These are phyloP conservation scores for Kodamaea arcana DNA, from an alignment of 1,139 yeast species.

Conservation along the genomic window DNA sequence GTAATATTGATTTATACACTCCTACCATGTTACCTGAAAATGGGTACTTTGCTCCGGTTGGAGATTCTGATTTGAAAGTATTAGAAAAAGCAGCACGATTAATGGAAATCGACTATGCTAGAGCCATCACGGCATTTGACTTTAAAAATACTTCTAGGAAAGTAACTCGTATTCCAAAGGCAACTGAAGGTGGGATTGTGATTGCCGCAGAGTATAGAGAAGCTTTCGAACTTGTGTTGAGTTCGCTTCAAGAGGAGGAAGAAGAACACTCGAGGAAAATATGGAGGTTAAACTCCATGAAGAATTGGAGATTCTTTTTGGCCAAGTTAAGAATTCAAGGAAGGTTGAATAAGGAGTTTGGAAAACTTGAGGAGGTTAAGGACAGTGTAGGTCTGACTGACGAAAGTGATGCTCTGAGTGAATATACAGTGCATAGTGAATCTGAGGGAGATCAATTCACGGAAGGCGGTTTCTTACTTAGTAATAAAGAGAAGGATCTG, in stretches of 20 bases:
- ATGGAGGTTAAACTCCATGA: slow-evolving; percentile 50
- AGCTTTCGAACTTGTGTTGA: slow-evolving; percentile 58
- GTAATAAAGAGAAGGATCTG: not conserved
- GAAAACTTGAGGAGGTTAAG: slow-evolving; percentile 35
- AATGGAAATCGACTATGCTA: slow-evolving; percentile 74
- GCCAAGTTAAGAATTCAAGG: slow-evolving; percentile 66
- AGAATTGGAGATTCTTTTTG: slow-evolving; percentile 70
- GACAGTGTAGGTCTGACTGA: slow-evolving; percentile 5
- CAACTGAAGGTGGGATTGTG: slow-evolving; percentile 73
- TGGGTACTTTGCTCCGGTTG: slow-evolving; percentile 51
- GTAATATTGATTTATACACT: slow-evolving; percentile 76
- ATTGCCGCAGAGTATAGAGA: slow-evolving; percentile 62
- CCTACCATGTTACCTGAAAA: slow-evolving; percentile 81
- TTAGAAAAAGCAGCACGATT: slow-evolving; percentile 69
- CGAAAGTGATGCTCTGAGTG: slow-evolving; percentile 4
- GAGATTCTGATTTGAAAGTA: slow-evolving; percentile 34
- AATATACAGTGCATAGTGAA: slow-evolving; percentile 6
- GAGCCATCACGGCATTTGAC: slow-evolving; percentile 84
- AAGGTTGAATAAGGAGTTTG: slow-evolving; percentile 66
- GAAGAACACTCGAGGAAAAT: slow-evolving; percentile 45
- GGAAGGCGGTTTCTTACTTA: slow-evolving; percentile 2
- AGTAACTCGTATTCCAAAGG: slow-evolving; percentile 48
- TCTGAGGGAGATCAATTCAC: slow-evolving; percentile 7
- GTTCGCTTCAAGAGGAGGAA: slow-evolving; percentile 53
- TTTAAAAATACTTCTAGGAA: slow-evolving; percentile 30